Evolutionary conservation across 306 rosid genomes (phyloP), one percentile per base, ranked within the genome.

Genomic region (Gastrolobium villosum): DNA sequence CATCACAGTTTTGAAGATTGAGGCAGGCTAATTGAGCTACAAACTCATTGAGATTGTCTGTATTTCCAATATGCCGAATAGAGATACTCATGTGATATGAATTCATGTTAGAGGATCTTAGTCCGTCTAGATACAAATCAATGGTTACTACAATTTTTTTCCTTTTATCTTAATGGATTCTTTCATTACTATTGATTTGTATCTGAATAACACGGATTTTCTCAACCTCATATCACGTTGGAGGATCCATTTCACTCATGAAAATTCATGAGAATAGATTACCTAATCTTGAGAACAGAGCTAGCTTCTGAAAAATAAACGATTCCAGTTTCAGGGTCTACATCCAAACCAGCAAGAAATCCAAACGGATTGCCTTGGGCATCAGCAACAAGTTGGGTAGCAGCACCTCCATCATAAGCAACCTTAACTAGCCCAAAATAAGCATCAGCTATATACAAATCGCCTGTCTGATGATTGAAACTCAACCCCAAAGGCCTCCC

Each of bases 401-500:
- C 81, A 32, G 53, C 72, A 45, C 80, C 76, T 13, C 84, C 82
- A 2, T 57, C 30, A 37, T 11, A 62, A 53, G 70, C 59, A 36
- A 81, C 85, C 41, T 63, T 74, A 11, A 65, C 13, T 4, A 86
- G 69, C 31, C 90, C 88, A 65, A 35, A 43, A 77, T 81, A 86
- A 13, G 87, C 88, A 86, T 86, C 84, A 1, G 87, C 85, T 7
- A 79, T 57, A 15, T 79, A 88, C 4, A 88, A 28, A 1, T 81
- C 77, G 1, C 75, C 68, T 69, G 82, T 69, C 7, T 31, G 14
- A 45, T 20, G 5, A 56, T 79, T 36, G 73, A 86, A 88, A 36
- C 57, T 80, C 36, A 84, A n/a, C 26, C 90, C 88, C 65, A 84
- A 41, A 55, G 90, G 92, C 79, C 92, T 86, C 26, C 90, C 92